Evolutionary conservation across 2,329 filamentous ascomycete genomes (phyloP).

Genomic region (Penicillium thymicola): DNA sequence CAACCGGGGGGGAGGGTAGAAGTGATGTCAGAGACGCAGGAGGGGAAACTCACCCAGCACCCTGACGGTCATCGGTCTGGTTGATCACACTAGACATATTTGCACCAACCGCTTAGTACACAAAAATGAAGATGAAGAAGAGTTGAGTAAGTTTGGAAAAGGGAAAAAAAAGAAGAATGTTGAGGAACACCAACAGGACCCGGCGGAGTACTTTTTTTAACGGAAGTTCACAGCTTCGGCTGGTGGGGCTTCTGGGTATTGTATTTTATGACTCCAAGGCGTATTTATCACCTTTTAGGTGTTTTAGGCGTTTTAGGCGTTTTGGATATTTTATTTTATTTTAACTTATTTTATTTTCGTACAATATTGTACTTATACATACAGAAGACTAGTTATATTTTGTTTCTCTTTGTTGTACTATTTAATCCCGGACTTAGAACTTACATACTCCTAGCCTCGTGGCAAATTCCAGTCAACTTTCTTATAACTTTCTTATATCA

Average conservation of each 20-base stretch:
- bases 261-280: constrained; percentile 16
- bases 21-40: constrained; percentile 40
- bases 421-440: neutral
- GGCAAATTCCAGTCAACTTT: neutral
- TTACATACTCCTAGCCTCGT: neutral
- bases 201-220: constrained; percentile 36
- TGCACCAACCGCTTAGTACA: constrained; percentile 15
- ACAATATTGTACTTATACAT: too few species aligned
- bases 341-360: neutral
- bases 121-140: constrained; percentile 12
- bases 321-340: neutral
- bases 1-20: constrained; percentile 24
- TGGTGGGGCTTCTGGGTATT: constrained; percentile 21
- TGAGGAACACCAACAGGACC: constrained; percentile 26
- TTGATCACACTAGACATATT: constrained; percentile 53
- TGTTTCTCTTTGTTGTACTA: neutral
- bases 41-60: constrained; percentile 50
- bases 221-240: constrained; percentile 20
- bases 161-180: constrained; percentile 18
- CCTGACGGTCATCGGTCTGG: constrained; percentile 48
- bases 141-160: constrained; percentile 3
- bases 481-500: neutral
- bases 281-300: constrained; percentile 5
- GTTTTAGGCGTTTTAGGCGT: neutral
- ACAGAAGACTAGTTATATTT: neutral